phyloP scores from a whole-genome alignment of 2,329 filamentous ascomycete species.

The Rutstroemia sp. region DNA sequence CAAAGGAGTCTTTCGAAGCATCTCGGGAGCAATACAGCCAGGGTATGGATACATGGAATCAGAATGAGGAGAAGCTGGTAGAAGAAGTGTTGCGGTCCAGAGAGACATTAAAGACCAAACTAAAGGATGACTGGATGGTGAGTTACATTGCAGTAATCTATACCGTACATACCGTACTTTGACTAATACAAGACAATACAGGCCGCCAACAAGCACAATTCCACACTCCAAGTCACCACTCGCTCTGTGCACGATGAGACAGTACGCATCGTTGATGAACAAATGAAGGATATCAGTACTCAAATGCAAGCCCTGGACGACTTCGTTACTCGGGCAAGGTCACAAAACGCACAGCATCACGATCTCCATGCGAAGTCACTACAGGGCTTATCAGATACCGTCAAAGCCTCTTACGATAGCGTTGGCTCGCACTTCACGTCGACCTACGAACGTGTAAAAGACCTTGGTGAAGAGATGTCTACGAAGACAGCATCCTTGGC shows the following conservation, averaged over 20 bases:
- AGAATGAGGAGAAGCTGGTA: constrained; percentile 60
- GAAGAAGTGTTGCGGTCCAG: constrained; percentile 65
- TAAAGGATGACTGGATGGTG: constrained; percentile 82
- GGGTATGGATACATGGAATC: constrained; percentile 68
- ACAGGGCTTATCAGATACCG: constrained; percentile 55
- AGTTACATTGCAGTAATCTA: constrained; percentile 30
- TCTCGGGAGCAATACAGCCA: constrained; percentile 59
- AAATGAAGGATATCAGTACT: constrained; percentile 77
- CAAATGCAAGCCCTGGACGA: constrained; percentile 88
- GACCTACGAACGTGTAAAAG: constrained; percentile 59
- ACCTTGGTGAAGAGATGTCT: constrained; percentile 61
- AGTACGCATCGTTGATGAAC: constrained; percentile 79
- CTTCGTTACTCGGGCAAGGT: constrained; percentile 75
- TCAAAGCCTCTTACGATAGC: constrained; percentile 65
- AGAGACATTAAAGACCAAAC: constrained; percentile 70
- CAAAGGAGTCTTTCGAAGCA: constrained; percentile 57
- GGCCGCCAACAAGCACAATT: constrained; percentile 70
- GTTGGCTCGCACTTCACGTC: constrained; percentile 64
- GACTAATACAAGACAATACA: constrained; percentile 28
- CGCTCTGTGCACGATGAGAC: constrained; percentile 87
- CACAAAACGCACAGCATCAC: constrained; percentile 74
- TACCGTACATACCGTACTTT: background rate
- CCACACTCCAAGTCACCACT: constrained; percentile 75
- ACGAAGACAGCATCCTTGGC: constrained; percentile 50
- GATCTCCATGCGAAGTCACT: constrained; percentile 61